These are phyloP conservation scores for Calonectria pseudoturangicola DNA, from an alignment of 2,329 filamentous ascomycete species.

Conservation along the genomic window DNA sequence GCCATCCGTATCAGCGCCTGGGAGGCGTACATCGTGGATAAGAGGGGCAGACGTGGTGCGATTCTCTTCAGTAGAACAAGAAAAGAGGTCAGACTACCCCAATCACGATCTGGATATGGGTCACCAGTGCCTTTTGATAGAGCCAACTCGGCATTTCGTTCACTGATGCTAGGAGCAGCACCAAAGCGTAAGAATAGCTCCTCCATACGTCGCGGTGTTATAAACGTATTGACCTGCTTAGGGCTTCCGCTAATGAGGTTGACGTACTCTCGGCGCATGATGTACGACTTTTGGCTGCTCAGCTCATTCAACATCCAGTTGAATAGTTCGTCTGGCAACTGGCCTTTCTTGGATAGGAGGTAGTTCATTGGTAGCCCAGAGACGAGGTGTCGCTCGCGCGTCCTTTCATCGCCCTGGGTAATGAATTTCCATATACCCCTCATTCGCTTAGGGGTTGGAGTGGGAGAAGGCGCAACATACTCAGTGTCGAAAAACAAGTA, in stretches of 20 bases:
- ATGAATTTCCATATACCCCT: conserved; percentile 69
- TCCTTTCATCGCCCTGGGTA: conserved; percentile 63
- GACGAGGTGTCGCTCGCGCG: conserved; percentile 75
- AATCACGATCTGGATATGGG: conserved; percentile 64
- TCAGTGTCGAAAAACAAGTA: conserved; percentile 72
- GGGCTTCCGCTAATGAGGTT: conserved; percentile 69
- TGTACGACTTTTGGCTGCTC: conserved; percentile 71
- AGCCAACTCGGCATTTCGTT: conserved; percentile 47
- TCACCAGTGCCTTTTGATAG: conserved; percentile 51
- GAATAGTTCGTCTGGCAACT: conserved; percentile 78
- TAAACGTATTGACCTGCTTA: conserved; percentile 65
- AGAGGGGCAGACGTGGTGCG: conserved; percentile 59
- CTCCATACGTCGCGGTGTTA: conserved; percentile 68
- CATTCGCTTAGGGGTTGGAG: conserved; percentile 55
- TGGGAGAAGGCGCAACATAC: conserved; percentile 53
- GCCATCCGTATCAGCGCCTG: conserved; percentile 73
- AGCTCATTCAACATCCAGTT: conserved; percentile 79
- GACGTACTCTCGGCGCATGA: conserved; percentile 77
- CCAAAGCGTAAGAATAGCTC: conserved; percentile 76
- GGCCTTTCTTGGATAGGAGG: conserved; percentile 57
- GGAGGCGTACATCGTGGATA: conserved; percentile 62
- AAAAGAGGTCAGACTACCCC: conserved; percentile 66
- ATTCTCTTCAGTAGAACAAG: conserved; percentile 64
- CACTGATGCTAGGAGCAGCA: conserved; percentile 68
- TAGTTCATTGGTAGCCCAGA: conserved; percentile 74